Evolutionary conservation across 257 asterid species (phyloP).

Genomic region (Anisodus tanguticus): DNA sequence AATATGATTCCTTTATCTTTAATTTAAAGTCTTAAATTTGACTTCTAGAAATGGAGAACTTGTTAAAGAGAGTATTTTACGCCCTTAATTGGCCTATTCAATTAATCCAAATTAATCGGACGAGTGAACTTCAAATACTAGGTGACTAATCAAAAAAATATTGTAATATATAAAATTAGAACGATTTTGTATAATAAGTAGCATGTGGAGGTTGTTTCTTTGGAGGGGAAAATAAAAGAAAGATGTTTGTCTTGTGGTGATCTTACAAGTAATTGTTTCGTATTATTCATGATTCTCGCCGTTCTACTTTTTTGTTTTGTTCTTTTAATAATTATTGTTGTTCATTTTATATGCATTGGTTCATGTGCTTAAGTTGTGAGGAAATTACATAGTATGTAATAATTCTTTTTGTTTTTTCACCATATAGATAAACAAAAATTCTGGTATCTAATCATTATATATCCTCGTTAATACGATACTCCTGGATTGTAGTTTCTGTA

Average conservation of each 20-base stretch:
- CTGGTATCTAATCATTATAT: neutral
- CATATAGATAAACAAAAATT: slow-evolving; percentile 16
- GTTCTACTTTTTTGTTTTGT: neutral
- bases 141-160: neutral
- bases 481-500: neutral
- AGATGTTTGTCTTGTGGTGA: neutral
- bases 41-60: too few relatives aligned
- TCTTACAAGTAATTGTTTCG: neutral
- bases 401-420: neutral
- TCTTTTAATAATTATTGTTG: neutral
- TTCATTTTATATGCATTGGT: neutral
- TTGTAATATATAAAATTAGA: neutral
- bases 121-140: neutral
- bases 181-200: neutral
- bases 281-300: neutral
- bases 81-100: neutral
- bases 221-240: neutral
- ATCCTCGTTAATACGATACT: neutral
- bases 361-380: slow-evolving; percentile 25
- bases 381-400: neutral
- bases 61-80: neutral
- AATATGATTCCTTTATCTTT: too few relatives aligned
- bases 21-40: too few relatives aligned
- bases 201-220: slow-evolving; percentile 15
- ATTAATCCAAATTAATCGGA: neutral